Evolutionary conservation across 2,329 filamentous ascomycete species (phyloP).

Genomic region (Nigrospora sphaerica): DNA sequence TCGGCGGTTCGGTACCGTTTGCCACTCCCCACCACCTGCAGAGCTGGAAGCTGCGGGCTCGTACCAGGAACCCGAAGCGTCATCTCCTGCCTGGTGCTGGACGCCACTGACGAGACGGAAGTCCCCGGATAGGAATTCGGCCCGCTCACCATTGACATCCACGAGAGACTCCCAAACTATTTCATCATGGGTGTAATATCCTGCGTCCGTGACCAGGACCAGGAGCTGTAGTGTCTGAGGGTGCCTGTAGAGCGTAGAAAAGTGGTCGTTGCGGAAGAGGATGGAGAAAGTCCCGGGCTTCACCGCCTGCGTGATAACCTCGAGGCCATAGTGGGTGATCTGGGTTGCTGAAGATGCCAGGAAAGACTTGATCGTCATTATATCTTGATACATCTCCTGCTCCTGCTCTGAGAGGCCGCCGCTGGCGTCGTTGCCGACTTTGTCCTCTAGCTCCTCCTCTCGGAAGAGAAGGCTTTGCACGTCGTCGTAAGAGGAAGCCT

Average conservation of each 20-base stretch:
- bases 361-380: constrained; percentile 77
- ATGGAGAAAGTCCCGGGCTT: constrained; percentile 78
- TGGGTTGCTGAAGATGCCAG: constrained; percentile 77
- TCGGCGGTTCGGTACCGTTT: constrained; percentile 39
- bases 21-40: constrained; percentile 40
- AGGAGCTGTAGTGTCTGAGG: constrained; percentile 69
- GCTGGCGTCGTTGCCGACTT: constrained; percentile 46
- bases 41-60: constrained; percentile 10
- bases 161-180: constrained; percentile 93
- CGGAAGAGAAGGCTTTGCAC: constrained; percentile 82
- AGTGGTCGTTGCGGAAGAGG: constrained; percentile 94
- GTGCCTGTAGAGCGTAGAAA: constrained; percentile 88
- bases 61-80: constrained; percentile 8
- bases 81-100: constrained; percentile 13
- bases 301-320: constrained; percentile 64
- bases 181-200: constrained; percentile 80
- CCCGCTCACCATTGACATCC: constrained; percentile 76
- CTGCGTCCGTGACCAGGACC: constrained; percentile 85
- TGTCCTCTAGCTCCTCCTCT: constrained; percentile 82
- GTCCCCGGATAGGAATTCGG: constrained; percentile 84
- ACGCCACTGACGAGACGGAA: constrained; percentile 74
- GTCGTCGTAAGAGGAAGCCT: constrained; percentile 83
- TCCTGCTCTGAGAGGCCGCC: constrained; percentile 64
- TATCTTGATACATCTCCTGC: constrained; percentile 74
- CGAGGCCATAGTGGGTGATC: constrained; percentile 73